A percentile compares a stretch with the other conserved stretches of the same genome.
Conservation (phyloP, 2,329 filamentous ascomycete species). For the Pleurostoma richardsiae region DNA sequence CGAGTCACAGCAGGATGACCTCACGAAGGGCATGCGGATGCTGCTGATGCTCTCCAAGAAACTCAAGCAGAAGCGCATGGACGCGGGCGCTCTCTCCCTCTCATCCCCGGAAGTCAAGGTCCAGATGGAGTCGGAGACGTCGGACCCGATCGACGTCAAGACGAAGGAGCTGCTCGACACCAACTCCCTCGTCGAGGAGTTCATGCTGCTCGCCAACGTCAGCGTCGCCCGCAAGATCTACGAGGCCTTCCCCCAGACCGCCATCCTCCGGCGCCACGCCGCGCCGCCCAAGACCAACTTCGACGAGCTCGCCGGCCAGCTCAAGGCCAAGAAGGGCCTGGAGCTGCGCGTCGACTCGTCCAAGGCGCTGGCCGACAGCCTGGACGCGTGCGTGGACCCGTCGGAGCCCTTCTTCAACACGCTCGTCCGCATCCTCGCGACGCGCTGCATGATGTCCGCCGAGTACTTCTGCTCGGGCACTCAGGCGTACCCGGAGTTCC, state of each 20-base stretch:
- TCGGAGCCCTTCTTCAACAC: slow-evolving; percentile 96
- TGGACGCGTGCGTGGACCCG: slow-evolving; percentile 77
- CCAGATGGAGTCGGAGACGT: slow-evolving; percentile 91
- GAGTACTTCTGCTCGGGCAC: slow-evolving; percentile 97
- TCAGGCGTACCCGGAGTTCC: slow-evolving; percentile 88
- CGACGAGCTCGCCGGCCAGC: slow-evolving; percentile 85
- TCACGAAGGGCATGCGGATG: slow-evolving; percentile 84
- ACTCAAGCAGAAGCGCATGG: slow-evolving; percentile 91
- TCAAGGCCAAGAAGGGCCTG: slow-evolving; percentile 79
- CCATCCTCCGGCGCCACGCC: slow-evolving; percentile 85
- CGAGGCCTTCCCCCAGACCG: slow-evolving; percentile 88
- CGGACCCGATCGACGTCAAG: slow-evolving; percentile 92
- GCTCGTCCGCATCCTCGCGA: slow-evolving; percentile 93
- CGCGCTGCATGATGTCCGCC: slow-evolving; percentile 97
- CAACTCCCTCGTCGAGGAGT: slow-evolving; percentile 96
- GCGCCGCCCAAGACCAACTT: slow-evolving; percentile 95
- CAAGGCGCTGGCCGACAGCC: slow-evolving; percentile 85
- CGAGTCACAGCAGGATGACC: slow-evolving; percentile 75
- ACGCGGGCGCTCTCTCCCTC: slow-evolving; percentile 88
- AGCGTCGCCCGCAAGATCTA: slow-evolving; percentile 89
- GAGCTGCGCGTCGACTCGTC: slow-evolving; percentile 82
- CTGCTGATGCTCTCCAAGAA: slow-evolving; percentile 87
- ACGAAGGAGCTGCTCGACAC: slow-evolving; percentile 92
- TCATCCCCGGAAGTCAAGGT: slow-evolving; percentile 98
- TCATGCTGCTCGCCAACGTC: slow-evolving; percentile 98